Evolutionary conservation across 2,329 filamentous ascomycete genomes (phyloP).

Genomic region (Aspergillus sp.): DNA sequence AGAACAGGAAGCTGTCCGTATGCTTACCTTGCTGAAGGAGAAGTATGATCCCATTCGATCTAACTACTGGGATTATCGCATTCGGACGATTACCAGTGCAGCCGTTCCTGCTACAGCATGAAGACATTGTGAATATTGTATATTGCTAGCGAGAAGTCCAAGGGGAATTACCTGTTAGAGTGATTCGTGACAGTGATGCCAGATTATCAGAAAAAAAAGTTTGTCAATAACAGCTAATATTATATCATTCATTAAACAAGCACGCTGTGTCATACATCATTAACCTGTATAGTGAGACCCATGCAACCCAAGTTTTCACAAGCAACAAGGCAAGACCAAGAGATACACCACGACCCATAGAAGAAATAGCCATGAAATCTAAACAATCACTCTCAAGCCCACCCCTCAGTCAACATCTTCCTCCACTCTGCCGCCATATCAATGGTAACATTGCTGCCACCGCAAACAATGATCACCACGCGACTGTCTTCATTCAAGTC

Average conservation of each 20-base stretch:
- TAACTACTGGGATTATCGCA: constrained; percentile 88
- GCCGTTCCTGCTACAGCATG: constrained; percentile 23
- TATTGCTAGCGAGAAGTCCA: not conserved
- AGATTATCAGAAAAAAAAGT: not conserved
- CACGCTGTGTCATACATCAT: constrained; percentile 1
- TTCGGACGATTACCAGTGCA: constrained; percentile 45
- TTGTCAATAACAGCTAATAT: not conserved
- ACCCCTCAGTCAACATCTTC: constrained; percentile 45
- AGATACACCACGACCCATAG: not conserved
- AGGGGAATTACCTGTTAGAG: not conserved
- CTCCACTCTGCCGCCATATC: constrained; percentile 63
- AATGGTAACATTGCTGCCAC: constrained; percentile 68
- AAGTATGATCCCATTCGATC: constrained; percentile 89
- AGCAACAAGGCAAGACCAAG: not conserved
- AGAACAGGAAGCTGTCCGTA: constrained; percentile 63
- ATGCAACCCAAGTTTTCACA: not conserved
- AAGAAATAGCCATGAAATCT: not conserved
- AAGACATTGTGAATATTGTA: constrained; percentile 2
- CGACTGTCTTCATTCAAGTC: constrained; percentile 66
- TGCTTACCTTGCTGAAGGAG: constrained; percentile 71
- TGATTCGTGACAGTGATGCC: not conserved
- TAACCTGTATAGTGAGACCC: not conserved
- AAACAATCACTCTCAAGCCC: constrained; percentile 27
- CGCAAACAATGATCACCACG: constrained; percentile 83
- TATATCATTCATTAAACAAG: no score